Evolutionary conservation across 2,329 filamentous ascomycete genomes (phyloP).

Genomic region (Chaetomiaceae sp.): DNA sequence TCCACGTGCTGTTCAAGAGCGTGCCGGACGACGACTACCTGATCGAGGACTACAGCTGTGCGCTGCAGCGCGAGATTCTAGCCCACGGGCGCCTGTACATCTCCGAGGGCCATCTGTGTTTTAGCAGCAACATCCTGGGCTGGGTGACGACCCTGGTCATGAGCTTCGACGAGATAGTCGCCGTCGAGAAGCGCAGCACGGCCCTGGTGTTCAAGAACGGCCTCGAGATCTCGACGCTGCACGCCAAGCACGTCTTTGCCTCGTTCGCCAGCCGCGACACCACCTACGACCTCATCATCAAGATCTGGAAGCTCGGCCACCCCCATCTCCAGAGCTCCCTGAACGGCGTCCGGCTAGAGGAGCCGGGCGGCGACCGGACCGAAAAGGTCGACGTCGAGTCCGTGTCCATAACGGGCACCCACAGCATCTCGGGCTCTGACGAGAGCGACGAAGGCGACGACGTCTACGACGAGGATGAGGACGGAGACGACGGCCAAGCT

Average conservation of each 20-base stretch:
- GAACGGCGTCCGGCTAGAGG: constrained; percentile 79
- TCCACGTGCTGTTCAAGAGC: constrained; percentile 89
- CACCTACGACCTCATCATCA: constrained; percentile 94
- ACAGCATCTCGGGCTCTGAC: constrained; percentile 53
- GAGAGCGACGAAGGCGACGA: constrained; percentile 71
- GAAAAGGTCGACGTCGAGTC: constrained; percentile 64
- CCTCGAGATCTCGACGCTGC: constrained; percentile 91
- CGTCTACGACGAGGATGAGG: constrained; percentile 73
- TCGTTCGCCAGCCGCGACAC: constrained; percentile 92
- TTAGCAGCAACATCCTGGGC: constrained; percentile 97
- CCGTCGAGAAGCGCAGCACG: constrained; percentile 94
- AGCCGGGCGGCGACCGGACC: constrained; percentile 82
- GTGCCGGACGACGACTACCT: constrained; percentile 97
- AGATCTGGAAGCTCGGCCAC: constrained; percentile 97
- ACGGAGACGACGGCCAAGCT: constrained; percentile 57
- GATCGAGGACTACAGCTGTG: constrained; percentile 98
- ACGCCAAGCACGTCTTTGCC: constrained; percentile 92
- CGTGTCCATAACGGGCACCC: constrained; percentile 36
- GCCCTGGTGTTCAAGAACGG: constrained; percentile 96
- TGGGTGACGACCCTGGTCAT: constrained; percentile 98
- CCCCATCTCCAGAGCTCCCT: constrained; percentile 85
- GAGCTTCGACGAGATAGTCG: constrained; percentile 96
- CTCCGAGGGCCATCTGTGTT: constrained; percentile 95
- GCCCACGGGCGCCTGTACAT: constrained; percentile 92
- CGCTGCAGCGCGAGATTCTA: constrained; percentile 89